Evolutionary conservation across 352 stramenopile genomes (phyloP).

Genomic region (Salisapilia sapeloensis): DNA sequence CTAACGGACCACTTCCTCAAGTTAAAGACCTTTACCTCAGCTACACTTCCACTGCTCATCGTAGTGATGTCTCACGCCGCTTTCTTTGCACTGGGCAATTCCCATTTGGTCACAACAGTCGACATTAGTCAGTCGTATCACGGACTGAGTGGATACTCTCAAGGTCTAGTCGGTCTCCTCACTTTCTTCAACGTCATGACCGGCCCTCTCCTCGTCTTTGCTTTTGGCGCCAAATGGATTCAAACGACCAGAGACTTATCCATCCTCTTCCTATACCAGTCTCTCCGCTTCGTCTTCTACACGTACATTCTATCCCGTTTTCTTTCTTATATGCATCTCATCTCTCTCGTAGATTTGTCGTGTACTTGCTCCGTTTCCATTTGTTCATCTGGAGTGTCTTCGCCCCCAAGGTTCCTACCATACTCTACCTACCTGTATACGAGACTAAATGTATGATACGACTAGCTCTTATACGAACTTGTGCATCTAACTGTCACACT

Average conservation of each 20-base stretch:
- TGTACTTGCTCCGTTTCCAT: constrained; percentile 82
- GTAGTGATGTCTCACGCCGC: constrained; percentile 27
- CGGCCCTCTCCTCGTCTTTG: constrained; percentile 44
- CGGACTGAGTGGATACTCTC: constrained; percentile 58
- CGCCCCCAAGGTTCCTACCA: constrained; percentile 48
- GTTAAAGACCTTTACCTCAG: background rate
- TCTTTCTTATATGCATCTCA: constrained; percentile 1
- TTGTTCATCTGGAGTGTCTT: constrained; percentile 87
- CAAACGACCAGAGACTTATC: background rate
- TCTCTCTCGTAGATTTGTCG: constrained; percentile 26
- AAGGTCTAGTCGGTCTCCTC: constrained; percentile 54
- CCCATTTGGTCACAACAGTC: constrained; percentile 78
- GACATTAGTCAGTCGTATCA: constrained; percentile 82
- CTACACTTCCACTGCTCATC: background rate
- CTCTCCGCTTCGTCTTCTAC: constrained; percentile 42
- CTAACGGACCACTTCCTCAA: background rate
- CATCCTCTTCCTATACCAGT: constrained; percentile 30
- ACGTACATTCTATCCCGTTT: constrained; percentile 13
- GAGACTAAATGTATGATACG: background rate
- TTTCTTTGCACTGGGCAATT: constrained; percentile 80
- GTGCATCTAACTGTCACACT: constrained; percentile 19
- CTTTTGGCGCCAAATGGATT: constrained; percentile 25
- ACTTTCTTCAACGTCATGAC: constrained; percentile 67
- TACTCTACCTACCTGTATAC: background rate
- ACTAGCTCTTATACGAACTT: constrained; percentile 67